Base-by-base conservation (phyloP, 2,329 filamentous ascomycete species). In the Alternaria sp. region DNA sequence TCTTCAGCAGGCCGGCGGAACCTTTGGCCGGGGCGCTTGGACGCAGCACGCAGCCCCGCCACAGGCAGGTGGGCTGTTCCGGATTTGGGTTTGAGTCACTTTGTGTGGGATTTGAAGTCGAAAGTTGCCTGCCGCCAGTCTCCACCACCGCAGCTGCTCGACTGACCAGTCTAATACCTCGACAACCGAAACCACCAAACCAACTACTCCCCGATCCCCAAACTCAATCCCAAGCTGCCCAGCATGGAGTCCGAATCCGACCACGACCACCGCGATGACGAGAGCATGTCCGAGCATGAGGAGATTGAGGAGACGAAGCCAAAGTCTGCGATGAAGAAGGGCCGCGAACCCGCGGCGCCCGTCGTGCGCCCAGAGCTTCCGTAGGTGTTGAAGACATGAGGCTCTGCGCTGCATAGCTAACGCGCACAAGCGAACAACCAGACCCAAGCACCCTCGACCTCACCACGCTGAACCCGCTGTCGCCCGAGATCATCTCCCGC, bases 401-500 rank as follows among this genome's bases (percentile, higher is more conserved):
- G 30, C 28, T 54, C 32, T 26, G n/a, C 46, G 25, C 44, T 44
- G 59, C 30, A 51, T 32, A 56, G 64, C 72, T 77, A 68, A 79
- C 68, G 55, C 47, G 28, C 57, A 50, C 54, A 67, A 79, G 76
- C 56, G 92, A 93, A 73, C 96, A 99, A 85, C 97, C 96, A 70
- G 92, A 99, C 73, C 93, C 96, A 75, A 89, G 91, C 80, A 91
- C 93, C 74, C 88, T 99, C 77, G 93, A 98, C 77, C 87, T 97
- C 76, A 87, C 88, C 70, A 88, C 83, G 57, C 86, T 99, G 74
- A 93, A 87, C 70, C 95, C 96, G 61, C 86, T 97, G 74, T 96
- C 95, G 15, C 93, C 94, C 71, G 95, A 98, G 81, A 98, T 99
- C 79, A 99, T 99, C 79, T 93, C 93, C 66, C 89, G 96, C 77